Base-by-base conservation (phyloP, 1,284 basidiomycete species). In the Ganoderma lingzhi region DNA sequence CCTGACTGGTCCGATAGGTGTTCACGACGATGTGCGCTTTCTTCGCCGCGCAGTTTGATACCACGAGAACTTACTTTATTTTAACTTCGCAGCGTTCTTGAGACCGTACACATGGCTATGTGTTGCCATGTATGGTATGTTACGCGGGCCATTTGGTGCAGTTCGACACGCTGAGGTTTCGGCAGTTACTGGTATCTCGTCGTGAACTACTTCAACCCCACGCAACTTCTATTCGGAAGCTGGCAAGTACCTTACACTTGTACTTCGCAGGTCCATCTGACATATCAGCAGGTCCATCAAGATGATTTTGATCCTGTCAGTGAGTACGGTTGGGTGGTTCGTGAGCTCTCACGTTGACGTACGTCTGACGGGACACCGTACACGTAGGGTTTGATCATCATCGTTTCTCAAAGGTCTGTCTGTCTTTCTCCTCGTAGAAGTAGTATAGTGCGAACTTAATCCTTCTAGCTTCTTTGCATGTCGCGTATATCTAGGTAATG, bases 181-280 rank as follows among this genome's bases (percentile, higher is more conserved):
- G 23, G 28, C 17, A 65, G 62, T 56, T 68, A 68, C 59, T 64
- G 39, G 28, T 64, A 68, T 15, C 56, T 64, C 3, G 56, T 64
- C 6, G 41, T 39, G 10, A 67, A 59, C 60, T 44, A 30, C 55
- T 63, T 17, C 15, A 62, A 28, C 45, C 61, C 65, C 0, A 39
- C 30, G 2, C 62, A 44, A 14, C 55, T 67, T 5, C 9, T 59
- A 12, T 63, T 39, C n/a, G 66, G 62, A n/a, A 63, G 32, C 30
- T 67, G 66, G 66, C 58, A 17, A 28, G 65, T 53, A 23, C 12
- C n/a, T 9, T 8, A 1, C 1, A 4, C 3, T 15, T 17, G n/a
- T 28, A 12, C 56, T 1, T n/a, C 12, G 51, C n/a, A 17, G 2
- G 19, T 12, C 10, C 6, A 0, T 37, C 59, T 66, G 44, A 45